These are phyloP conservation scores for Aspergillus unguis DNA, from an alignment of 2,329 filamentous ascomycete genomes.

Conservation along the genomic window DNA sequence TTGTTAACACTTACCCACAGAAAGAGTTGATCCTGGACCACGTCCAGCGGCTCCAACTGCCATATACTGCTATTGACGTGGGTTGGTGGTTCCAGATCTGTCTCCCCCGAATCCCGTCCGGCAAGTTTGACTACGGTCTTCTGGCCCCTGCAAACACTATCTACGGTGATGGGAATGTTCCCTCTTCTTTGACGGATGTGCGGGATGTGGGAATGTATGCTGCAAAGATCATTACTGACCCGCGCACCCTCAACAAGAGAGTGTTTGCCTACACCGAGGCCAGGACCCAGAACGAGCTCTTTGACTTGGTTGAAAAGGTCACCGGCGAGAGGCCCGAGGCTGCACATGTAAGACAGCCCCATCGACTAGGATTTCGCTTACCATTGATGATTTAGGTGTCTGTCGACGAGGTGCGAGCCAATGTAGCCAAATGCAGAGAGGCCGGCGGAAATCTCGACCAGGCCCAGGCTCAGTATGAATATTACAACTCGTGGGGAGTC, in stretches of 20 bases:
- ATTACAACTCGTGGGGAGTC: constrained; percentile 8
- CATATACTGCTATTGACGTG: constrained; percentile 52
- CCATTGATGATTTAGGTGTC: too few relatives aligned
- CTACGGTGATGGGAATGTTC: constrained; percentile 2
- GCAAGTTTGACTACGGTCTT: constrained; percentile 37
- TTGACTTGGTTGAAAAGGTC: constrained; percentile 10
- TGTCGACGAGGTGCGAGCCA: too few relatives aligned
- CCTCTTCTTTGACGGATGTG: constrained; percentile 41
- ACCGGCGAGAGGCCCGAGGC: background rate
- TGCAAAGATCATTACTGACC: constrained; percentile 48
- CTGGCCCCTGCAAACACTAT: background rate
- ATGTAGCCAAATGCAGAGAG: too few relatives aligned
- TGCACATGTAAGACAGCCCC: background rate
- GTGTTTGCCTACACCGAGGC: constrained; percentile 42
- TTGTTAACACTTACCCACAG: constrained; percentile 11
- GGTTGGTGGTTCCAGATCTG: constrained; percentile 51
- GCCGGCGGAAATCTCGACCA: too few relatives aligned
- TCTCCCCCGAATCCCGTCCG: constrained; percentile 25
- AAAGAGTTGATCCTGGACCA: constrained; percentile 47
- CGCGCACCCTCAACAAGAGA: constrained; percentile 47
- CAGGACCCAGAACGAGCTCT: constrained; percentile 40
- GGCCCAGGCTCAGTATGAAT: background rate
- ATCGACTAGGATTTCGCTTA: background rate
- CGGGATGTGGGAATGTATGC: constrained; percentile 49
- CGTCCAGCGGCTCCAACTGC: constrained; percentile 40